Conservation (phyloP, 139 green algal species). For the Zygnema circumcarinatum region DNA sequence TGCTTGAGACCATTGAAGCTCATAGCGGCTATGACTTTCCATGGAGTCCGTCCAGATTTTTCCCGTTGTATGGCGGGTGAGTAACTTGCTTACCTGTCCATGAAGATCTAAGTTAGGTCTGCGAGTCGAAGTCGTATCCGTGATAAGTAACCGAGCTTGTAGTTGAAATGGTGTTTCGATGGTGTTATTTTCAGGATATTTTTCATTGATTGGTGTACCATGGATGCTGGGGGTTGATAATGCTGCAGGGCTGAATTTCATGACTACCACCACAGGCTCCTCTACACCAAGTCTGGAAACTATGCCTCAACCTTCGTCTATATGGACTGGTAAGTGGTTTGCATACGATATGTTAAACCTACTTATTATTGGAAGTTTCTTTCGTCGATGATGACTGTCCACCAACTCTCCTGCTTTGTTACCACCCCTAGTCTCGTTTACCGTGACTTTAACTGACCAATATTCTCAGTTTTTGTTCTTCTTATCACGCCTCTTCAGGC, state of each 20-base stretch:
- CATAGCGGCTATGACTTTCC: slow-evolving; percentile 65
- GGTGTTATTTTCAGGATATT: not conserved
- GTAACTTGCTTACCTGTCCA: slow-evolving; percentile 13
- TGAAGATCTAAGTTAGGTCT: slow-evolving; percentile 32
- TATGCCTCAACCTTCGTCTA: slow-evolving; percentile 62
- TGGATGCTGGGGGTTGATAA: not conserved
- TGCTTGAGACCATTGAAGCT: slow-evolving; percentile 61
- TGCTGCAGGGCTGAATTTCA: slow-evolving; percentile 59
- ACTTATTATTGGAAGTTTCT: slow-evolving; percentile 12
- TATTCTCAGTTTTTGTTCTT: too few relatives aligned
- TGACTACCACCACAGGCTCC: slow-evolving; percentile 60
- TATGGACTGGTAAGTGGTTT: slow-evolving; percentile 64
- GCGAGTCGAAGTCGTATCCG: too few relatives aligned
- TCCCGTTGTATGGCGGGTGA: slow-evolving; percentile 63
- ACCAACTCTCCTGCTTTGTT: not conserved
- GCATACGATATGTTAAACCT: not conserved
- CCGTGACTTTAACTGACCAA: not conserved
- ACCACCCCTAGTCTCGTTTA: not conserved
- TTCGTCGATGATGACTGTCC: slow-evolving; percentile 11
- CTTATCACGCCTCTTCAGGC: slow-evolving; percentile 22
- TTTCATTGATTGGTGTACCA: slow-evolving; percentile 1
- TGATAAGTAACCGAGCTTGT: too few relatives aligned
- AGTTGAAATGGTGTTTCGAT: not conserved
- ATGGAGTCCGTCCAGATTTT: slow-evolving; percentile 57
- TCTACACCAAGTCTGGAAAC: slow-evolving; percentile 64